phyloP scores from a whole-genome alignment of 2,329 filamentous ascomycete genomes.

The Furcasterigmium furcatum region DNA sequence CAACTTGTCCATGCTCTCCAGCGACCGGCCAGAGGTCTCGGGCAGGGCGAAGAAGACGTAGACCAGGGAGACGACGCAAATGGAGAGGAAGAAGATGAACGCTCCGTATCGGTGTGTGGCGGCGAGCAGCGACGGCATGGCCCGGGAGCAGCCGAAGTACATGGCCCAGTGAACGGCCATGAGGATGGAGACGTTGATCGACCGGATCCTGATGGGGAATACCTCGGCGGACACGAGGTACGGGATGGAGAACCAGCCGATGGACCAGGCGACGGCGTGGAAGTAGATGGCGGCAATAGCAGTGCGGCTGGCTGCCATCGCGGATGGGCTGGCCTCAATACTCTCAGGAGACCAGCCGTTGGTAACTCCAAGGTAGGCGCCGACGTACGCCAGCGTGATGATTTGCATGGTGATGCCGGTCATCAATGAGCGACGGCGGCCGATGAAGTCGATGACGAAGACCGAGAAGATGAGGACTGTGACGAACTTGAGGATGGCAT shows the following conservation, averaged over 20 bases:
- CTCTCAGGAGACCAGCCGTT: constrained; percentile 15
- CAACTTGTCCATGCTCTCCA: constrained; percentile 24
- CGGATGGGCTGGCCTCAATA: constrained; percentile 12
- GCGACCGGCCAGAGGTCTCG: constrained; percentile 21
- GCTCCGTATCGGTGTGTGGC: constrained; percentile 21
- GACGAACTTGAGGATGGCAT: constrained; percentile 23
- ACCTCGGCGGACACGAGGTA: constrained; percentile 42
- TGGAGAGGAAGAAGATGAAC: constrained; percentile 8
- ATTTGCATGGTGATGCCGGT: constrained; percentile 27
- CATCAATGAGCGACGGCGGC: constrained; percentile 26
- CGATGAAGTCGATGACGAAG: constrained; percentile 25
- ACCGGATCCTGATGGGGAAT: constrained; percentile 37
- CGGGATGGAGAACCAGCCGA: constrained; percentile 43
- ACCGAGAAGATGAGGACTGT: constrained; percentile 20
- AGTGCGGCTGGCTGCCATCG: constrained; percentile 27
- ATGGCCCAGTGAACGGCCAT: constrained; percentile 40
- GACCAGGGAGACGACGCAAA: constrained; percentile 5
- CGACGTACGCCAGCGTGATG: constrained; percentile 22
- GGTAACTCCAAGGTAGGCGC: constrained; percentile 22
- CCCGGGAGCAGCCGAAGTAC: constrained; percentile 27
- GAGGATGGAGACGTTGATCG: constrained; percentile 33
- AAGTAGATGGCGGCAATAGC: constrained; percentile 41
- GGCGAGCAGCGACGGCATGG: constrained; percentile 27
- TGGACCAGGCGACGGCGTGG: constrained; percentile 38
- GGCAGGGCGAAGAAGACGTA: constrained; percentile 30